Evolutionary conservation across 768 basidiomycete genomes (phyloP).

Genomic region (Tylopilus subfusipes): DNA sequence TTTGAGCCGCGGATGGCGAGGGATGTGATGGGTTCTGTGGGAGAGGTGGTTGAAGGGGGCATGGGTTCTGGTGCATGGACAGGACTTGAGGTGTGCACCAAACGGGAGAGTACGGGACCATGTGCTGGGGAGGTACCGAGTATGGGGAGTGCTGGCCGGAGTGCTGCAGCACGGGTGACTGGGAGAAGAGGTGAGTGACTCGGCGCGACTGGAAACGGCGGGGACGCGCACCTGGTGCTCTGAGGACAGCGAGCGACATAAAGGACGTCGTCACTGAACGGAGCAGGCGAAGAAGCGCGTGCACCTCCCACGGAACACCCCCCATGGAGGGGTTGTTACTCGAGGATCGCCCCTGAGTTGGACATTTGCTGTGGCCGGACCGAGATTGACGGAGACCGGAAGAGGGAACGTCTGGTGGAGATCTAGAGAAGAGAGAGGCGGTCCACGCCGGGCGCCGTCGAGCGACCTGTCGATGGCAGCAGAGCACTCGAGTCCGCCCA

Average conservation of each 20-base stretch:
- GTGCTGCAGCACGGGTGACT: slow-evolving; percentile 38
- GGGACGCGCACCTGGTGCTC: slow-evolving; percentile 31
- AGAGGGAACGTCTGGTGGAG: not conserved
- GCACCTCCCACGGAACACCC: slow-evolving; percentile 16
- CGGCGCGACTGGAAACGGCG: slow-evolving; percentile 32
- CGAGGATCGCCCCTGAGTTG: slow-evolving; percentile 12
- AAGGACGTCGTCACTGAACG: not conserved
- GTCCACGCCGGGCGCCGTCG: not conserved
- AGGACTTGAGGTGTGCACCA: slow-evolving; percentile 52
- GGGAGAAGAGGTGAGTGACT: slow-evolving; percentile 10
- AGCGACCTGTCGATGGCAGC: not conserved
- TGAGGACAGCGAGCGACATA: slow-evolving; percentile 46
- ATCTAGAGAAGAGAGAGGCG: not conserved
- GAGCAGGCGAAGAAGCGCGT: not conserved
- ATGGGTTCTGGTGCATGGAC: slow-evolving; percentile 38
- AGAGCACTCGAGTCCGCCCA: not conserved
- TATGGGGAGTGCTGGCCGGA: slow-evolving; percentile 43
- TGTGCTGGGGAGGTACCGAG: slow-evolving; percentile 34
- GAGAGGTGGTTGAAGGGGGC: slow-evolving; percentile 42
- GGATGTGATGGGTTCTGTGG: slow-evolving; percentile 57
- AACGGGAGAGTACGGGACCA: slow-evolving; percentile 43
- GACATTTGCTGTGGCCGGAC: not conserved
- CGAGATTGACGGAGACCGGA: not conserved
- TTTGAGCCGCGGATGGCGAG: slow-evolving; percentile 79
- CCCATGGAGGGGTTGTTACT: slow-evolving; percentile 5